Base-by-base conservation (phyloP, 176 grass and related monocot genomes). In the Dendrocalamus sinicus region DNA sequence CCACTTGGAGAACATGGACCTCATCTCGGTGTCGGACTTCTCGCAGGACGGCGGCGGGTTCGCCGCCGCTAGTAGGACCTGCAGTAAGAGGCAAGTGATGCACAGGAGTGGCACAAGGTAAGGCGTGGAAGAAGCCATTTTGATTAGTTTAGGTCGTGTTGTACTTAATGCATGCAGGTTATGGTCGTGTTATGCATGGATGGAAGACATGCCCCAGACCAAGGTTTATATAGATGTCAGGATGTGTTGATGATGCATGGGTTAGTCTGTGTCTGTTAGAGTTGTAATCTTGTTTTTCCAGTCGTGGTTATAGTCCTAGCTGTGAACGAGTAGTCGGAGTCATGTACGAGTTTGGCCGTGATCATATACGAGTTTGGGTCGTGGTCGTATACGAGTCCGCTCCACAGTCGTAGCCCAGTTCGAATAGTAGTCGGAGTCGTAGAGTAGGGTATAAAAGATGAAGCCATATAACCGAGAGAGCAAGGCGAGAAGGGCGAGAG, bases 201-300 rank as follows among this genome's bases (percentile, higher is more conserved):
- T 69, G 69, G 57, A 58, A 73, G 13, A 3, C 53, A 60, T 73
- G 81, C 69, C 8, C 41, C 69, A 30, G 19, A 16, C 11, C 43
- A 12, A 63, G 58, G 58, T 84, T 84, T 75, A 75, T 84, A 84
- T 84, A 84, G 82, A 35, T 44, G 5, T 46, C 13, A 45, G 44
- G 44, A 45, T 45, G 44, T 10, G 44, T 39, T 63, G 65, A 37
- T 50, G 6, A 54, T 55, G 47, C 7, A 51, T 45, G 23, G 35
- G 67, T 59, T 81, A 52, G 48, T 37, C 0, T 40, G 28, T 30
- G 1, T 30, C 28, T 30, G 1, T 30, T 30, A 30, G 28, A 30
- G 28, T 30, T 30, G 28, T 30, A 30, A 30, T 30, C 1, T 30
- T 30, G 28, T 30, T 30, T 30, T 30, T 30, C 1, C 28, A 30